Base-by-base conservation (phyloP, 2,329 filamentous ascomycete species). In the Ophiostoma himal-ulmi region DNA sequence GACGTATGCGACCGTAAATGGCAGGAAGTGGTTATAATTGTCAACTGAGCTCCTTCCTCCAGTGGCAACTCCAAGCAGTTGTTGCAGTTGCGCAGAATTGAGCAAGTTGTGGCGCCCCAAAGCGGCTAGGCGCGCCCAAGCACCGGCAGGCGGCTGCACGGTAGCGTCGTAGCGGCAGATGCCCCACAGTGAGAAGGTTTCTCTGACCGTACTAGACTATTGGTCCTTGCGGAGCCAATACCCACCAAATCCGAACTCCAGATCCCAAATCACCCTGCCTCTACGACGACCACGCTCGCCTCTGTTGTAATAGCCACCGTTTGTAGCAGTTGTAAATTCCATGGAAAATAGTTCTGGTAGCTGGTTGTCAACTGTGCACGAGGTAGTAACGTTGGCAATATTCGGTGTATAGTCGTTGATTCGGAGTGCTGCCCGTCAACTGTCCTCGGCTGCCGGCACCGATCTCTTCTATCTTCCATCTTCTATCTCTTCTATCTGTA, bases 71-170 rank as follows among this genome's bases (percentile, higher is more conserved):
- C n/a, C 52, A 30, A 13, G 26, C 62, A 36, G 68, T 52, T 66
- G 52, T 72, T 68, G 48, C 69, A 65, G 52, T 73, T 81, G 81
- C 81, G 82, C 77, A 78, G 76, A 76, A 83, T 83, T 84, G 82
- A 84, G 82, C 82, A 84, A 79, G 75, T 83, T 84, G 77, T 81
- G 76, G 77, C 75, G 73, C 71, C 67, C 57, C 72, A 70, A 69
- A 76, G 39, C 44, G 64, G 70, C 39, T 71, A 71, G 70, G 52
- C 66, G 39, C 20, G 60, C 57, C 67, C 60, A 67, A 68, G 70
- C 70, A 57, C 52, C 52, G 52, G 52, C 52, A 62, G 20, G 62
- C 62, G 17, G 30, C 60, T 36, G 34, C 34, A 64, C 57, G 14
- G 57, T 36, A 64, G 34, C 17, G 30, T 64, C 7, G 30, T 26